Percentiles rank a stretch among this genome's conserved stretches.
Evolutionary conservation across 495 filamentous ascomycete species (phyloP).

Genomic region (Lepraria neglecta): DNA sequence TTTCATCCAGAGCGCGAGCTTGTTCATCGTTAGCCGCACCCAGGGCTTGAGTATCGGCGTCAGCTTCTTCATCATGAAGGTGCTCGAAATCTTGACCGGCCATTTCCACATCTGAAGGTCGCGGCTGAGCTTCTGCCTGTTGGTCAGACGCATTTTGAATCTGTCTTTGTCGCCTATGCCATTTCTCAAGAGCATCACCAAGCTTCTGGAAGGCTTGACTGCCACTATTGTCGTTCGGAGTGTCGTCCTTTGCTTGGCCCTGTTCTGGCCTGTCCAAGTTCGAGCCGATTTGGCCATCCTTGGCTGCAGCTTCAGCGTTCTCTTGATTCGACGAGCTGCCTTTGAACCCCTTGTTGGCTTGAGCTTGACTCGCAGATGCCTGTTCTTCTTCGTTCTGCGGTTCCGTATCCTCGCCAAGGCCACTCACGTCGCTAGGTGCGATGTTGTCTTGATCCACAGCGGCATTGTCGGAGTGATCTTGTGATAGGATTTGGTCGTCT

Average conservation of each 20-base stretch:
- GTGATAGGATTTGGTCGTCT: slow-evolving; percentile 38
- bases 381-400: slow-evolving; percentile 37
- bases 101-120: slow-evolving; percentile 54
- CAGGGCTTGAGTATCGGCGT: slow-evolving; percentile 81
- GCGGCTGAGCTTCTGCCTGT: slow-evolving; percentile 45
- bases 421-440: slow-evolving; percentile 58
- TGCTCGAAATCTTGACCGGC: slow-evolving; percentile 79
- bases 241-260: background rate
- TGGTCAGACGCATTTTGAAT: slow-evolving; percentile 65
- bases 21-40: slow-evolving; percentile 86
- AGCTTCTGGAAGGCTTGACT: slow-evolving; percentile 77
- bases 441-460: slow-evolving; percentile 57
- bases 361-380: slow-evolving; percentile 41
- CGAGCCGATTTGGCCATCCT: slow-evolving; percentile 21
- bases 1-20: slow-evolving; percentile 68
- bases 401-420: slow-evolving; percentile 36
- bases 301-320: slow-evolving; percentile 40
- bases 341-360: slow-evolving; percentile 37
- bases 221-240: background rate
- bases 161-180: slow-evolving; percentile 76
- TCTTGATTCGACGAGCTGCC: slow-evolving; percentile 33
- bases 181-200: slow-evolving; percentile 86
- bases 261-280: background rate
- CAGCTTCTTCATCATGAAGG: slow-evolving; percentile 70
- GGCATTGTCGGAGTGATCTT: slow-evolving; percentile 39